Conservation (phyloP, 1,284 basidiomycete genomes). For the Sporisorium reilianum region DNA sequence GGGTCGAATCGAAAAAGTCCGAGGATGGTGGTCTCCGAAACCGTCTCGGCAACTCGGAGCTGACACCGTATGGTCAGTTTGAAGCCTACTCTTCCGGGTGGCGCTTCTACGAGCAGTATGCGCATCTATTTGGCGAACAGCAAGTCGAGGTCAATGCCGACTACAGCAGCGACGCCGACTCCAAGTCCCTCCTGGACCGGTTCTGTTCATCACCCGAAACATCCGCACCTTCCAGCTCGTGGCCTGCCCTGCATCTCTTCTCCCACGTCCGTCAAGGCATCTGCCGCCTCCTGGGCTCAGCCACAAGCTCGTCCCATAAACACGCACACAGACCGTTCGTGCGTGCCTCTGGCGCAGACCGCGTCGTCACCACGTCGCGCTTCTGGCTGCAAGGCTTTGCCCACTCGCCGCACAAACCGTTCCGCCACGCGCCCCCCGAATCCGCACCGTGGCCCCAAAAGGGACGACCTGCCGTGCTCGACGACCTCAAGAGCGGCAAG, state of each 20-base stretch:
- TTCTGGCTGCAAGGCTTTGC: slow-evolving; percentile 48
- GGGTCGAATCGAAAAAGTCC: slow-evolving; percentile 27
- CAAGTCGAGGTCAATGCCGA: slow-evolving; percentile 38
- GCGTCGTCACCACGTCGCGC: slow-evolving; percentile 41
- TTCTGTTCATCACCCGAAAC: slow-evolving; percentile 1
- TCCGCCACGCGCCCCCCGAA: slow-evolving; percentile 42
- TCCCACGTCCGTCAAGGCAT: slow-evolving; percentile 8
- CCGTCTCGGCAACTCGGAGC: slow-evolving; percentile 45
- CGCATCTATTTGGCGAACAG: slow-evolving; percentile 25
- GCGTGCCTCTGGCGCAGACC: slow-evolving; percentile 40
- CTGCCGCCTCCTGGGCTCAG: slow-evolving; percentile 2
- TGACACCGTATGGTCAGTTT: slow-evolving; percentile 47
- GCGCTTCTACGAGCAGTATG: slow-evolving; percentile 40
- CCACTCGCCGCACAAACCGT: slow-evolving; percentile 21
- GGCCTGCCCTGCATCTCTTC: slow-evolving; percentile 4
- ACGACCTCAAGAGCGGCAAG: slow-evolving; percentile 27
- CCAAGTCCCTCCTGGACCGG: not conserved
- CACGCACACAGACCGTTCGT: slow-evolving; percentile 28
- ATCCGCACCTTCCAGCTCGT: not conserved
- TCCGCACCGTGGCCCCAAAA: slow-evolving; percentile 47
- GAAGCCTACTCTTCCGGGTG: slow-evolving; percentile 44
- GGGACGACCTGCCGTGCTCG: slow-evolving; percentile 22
- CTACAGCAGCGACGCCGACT: not conserved
- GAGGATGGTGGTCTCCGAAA: slow-evolving; percentile 45
- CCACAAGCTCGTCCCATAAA: not conserved